Conservation (phyloP, 78 protist genomes). For the Dictyostelium firmibasis region DNA sequence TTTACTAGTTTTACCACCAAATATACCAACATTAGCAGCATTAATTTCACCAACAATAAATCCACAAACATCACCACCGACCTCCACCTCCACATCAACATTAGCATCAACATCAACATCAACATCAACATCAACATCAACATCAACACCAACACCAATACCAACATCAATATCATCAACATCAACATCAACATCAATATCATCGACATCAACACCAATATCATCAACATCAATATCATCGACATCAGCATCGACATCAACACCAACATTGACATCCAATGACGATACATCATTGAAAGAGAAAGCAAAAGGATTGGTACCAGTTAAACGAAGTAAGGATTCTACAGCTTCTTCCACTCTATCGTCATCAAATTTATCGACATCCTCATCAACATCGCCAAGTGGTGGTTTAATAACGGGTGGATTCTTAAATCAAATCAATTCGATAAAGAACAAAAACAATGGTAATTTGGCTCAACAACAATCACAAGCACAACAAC, state of each 20-base stretch:
- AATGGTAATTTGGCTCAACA: neutral
- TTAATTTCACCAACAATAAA: constrained; percentile 19
- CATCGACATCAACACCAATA: constrained; percentile 7
- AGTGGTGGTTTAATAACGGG: neutral
- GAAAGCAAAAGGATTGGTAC: constrained; percentile 10
- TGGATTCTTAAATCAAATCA: neutral
- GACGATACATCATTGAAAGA: neutral
- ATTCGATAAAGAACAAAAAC: neutral
- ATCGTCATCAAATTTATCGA: neutral
- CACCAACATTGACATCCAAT: neutral
- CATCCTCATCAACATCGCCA: neutral
- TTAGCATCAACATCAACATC: neutral
- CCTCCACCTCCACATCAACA: too few species aligned
- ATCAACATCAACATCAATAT: neutral
- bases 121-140: neutral
- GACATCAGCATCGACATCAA: neutral
- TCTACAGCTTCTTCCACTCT: neutral
- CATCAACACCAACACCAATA: neutral
- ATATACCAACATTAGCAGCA: constrained; percentile 42
- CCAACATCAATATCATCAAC: neutral
- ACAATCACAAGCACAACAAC: constrained; percentile 8
- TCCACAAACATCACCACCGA: neutral
- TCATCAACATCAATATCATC: constrained; percentile 31
- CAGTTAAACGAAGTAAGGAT: neutral
- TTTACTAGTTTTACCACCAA: neutral